phyloP scores from a whole-genome alignment of 2,329 filamentous ascomycete genomes.

The Emergomyces pasteurianus region DNA sequence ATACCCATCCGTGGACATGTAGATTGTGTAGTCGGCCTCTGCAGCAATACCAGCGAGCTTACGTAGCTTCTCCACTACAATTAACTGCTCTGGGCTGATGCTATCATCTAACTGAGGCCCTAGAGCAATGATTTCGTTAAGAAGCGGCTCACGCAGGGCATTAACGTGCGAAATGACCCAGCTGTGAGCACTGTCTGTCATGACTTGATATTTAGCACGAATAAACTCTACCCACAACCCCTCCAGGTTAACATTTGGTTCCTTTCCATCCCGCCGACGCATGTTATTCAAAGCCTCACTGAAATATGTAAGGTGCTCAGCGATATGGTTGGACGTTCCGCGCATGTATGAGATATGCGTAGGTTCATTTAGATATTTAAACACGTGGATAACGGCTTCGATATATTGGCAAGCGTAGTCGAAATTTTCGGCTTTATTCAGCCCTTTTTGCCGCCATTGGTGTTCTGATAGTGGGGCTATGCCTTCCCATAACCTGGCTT shows the following conservation, averaged over 20 bases:
- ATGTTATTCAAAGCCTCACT: slow-evolving; percentile 12
- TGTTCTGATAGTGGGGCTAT: slow-evolving; percentile 17
- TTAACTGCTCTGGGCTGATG: slow-evolving; percentile 10
- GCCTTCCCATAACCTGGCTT: slow-evolving; percentile 17
- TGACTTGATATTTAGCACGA: slow-evolving; percentile 13
- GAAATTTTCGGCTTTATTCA: slow-evolving; percentile 12
- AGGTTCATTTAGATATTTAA: slow-evolving; percentile 16
- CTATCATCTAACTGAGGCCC: neutral
- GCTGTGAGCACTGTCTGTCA: slow-evolving; percentile 14
- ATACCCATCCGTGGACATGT: slow-evolving; percentile 18
- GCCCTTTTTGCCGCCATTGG: slow-evolving; percentile 14
- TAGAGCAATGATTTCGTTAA: slow-evolving; percentile 5
- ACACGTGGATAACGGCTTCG: slow-evolving; percentile 13
- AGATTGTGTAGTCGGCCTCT: slow-evolving; percentile 14
- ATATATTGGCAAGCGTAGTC: slow-evolving; percentile 16
- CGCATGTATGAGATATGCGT: slow-evolving; percentile 9
- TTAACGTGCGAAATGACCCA: slow-evolving; percentile 14
- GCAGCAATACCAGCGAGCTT: slow-evolving; percentile 8
- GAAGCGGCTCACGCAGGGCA: slow-evolving; percentile 8
- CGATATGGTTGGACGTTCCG: slow-evolving; percentile 17
- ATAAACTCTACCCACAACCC: slow-evolving; percentile 16
- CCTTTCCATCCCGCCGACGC: slow-evolving; percentile 4
- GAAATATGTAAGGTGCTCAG: slow-evolving; percentile 9
- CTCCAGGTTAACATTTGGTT: slow-evolving; percentile 8
- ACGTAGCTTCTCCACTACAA: slow-evolving; percentile 8